phyloP scores from a whole-genome alignment of 345 rosid species.

The Microcos paniculata region DNA sequence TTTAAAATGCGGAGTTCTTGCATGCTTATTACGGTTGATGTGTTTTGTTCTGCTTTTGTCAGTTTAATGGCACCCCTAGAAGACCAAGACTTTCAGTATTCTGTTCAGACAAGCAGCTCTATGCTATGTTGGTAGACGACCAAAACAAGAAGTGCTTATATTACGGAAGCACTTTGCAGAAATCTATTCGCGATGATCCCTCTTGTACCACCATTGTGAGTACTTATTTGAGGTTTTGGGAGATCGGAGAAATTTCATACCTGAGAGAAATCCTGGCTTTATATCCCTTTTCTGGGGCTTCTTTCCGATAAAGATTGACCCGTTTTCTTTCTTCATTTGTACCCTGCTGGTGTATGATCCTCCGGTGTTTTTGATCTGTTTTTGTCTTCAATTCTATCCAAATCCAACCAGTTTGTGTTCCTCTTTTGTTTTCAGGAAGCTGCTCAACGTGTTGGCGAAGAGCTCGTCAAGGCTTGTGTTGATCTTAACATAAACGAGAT shows the following conservation, averaged over 20 bases:
- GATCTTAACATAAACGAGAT: constrained; percentile 66
- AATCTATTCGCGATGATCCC: constrained; percentile 61
- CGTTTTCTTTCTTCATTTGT: neutral
- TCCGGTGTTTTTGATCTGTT: too few relatives aligned
- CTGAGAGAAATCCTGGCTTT: neutral
- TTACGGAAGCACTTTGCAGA: constrained; percentile 84
- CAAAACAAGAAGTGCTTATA: constrained; percentile 74
- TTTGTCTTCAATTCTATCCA: too few relatives aligned
- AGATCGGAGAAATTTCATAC: neutral
- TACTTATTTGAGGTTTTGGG: neutral
- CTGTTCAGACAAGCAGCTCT: constrained; percentile 84
- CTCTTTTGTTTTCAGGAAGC: constrained; percentile 58
- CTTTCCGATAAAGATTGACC: neutral
- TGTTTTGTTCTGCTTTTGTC: neutral
- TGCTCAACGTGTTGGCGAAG: constrained; percentile 79
- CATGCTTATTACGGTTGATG: neutral
- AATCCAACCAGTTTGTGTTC: too few relatives aligned
- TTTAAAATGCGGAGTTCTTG: neutral
- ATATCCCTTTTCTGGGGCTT: neutral
- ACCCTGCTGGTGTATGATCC: neutral
- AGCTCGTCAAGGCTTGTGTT: constrained; percentile 63
- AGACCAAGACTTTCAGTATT: constrained; percentile 89
- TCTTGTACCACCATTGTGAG: constrained; percentile 62
- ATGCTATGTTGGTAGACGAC: constrained; percentile 89
- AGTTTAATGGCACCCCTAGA: constrained; percentile 66